Evolutionary conservation across 2,329 filamentous ascomycete genomes (phyloP), one percentile per base, ranked within the genome.

Genomic region (Scopulariopsis brevicaulis): DNA sequence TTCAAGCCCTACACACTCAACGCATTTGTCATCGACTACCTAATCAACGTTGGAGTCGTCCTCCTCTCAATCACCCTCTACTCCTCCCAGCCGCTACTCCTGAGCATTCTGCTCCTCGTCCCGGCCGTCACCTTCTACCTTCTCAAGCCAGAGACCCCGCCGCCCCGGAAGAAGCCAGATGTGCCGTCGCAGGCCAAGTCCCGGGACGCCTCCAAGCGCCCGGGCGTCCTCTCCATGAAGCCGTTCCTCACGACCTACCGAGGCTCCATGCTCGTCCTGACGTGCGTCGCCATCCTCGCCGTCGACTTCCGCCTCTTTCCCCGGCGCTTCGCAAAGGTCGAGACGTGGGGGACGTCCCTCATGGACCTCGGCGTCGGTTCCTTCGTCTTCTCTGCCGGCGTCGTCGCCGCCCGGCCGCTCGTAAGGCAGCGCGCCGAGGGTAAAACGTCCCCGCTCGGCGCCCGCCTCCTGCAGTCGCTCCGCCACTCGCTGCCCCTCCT

Each of bases 261-360:
- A 57, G 92, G 90, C 2, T 83, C 84, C 55, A 96, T 99, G 91
- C 84, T 99, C 79, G 80, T 96, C 55, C 80, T 89, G 63, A 99
- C 94, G 8, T 95, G 90, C 67, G 74, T 94, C 53, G 89, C 90
- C 56, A 97, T 99, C 64, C 80, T 99, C n/a, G 94, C 94, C 18
- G 94, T 99, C 56, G 94, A 99, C 72, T 99, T 99, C 69, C 84
- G 80, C 20, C 78, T 96, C 60, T 99, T 99, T 66, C 94, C 94
- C 2, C 84, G 94, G 32, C 86, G 94, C 35, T 97, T 97, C 69
- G 94, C 91, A 59, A 99, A 99, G 75, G 94, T 96, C 2, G 94
- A 99, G 73, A 96, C 90, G n/a, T 99, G 94, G 90, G 94, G 94
- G 58, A 96, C 93, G 1, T 97, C 93, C n/a, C 75, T 99, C 61